Conservation (phyloP, 164 flowering plant species). For the Cinnamomum chago region DNA sequence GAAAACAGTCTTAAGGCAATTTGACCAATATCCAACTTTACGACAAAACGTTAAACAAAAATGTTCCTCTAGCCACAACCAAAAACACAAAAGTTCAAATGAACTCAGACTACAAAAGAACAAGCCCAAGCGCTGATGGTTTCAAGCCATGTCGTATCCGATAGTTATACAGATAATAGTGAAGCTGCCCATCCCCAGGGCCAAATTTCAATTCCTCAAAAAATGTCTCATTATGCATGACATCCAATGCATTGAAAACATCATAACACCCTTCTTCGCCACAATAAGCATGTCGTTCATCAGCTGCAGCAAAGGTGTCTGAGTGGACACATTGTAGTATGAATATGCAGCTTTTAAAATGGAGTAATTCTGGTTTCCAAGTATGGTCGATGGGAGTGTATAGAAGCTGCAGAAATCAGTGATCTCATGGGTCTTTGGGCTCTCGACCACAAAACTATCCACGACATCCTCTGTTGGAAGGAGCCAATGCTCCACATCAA, state of each 20-base stretch:
- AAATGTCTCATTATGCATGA: constrained; percentile 47
- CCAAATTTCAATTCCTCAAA: constrained; percentile 53
- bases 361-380: constrained; percentile 45
- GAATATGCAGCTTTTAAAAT: constrained; percentile 53
- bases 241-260: constrained; percentile 54
- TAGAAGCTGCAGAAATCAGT: constrained; percentile 60
- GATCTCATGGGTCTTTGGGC: constrained; percentile 40
- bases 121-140: constrained; percentile 53
- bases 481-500: constrained; percentile 55
- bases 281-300: constrained; percentile 55
- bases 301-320: constrained; percentile 51
- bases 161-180: constrained; percentile 53
- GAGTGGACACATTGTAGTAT: constrained; percentile 44
- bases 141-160: constrained; percentile 34
- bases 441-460: constrained; percentile 53
- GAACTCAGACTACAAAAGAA: constrained; percentile 32
- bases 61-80: background rate
- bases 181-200: constrained; percentile 57
- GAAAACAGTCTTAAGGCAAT: background rate
- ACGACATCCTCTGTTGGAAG: constrained; percentile 43
- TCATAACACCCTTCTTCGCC: constrained; percentile 46
- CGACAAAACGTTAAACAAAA: background rate
- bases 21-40: background rate
- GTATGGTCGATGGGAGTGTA: constrained; percentile 55
- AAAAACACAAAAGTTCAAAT: background rate